These are phyloP conservation scores for Cyberlindnera nakhonratchasimensis DNA, from an alignment of 805 yeast genomes.

Conservation along the genomic window DNA sequence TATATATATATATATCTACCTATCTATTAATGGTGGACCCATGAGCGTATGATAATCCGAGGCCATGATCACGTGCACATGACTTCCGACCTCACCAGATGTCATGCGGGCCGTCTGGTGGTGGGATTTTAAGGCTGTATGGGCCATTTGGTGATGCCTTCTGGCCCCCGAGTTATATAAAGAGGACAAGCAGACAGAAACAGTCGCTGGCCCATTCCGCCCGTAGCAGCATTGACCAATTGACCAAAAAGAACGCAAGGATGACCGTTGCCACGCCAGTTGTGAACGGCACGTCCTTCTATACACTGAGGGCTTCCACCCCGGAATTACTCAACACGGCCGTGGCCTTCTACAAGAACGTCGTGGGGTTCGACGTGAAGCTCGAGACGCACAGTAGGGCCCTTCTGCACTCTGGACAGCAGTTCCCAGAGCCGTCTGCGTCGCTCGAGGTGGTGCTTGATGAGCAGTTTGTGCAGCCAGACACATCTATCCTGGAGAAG, in stretches of 20 bases:
- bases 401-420: constrained; percentile 32
- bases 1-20: too few relatives aligned
- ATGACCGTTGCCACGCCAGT: constrained; percentile 32
- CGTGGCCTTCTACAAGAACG: constrained; percentile 51
- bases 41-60: neutral
- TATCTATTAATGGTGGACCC: too few relatives aligned
- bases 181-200: too few relatives aligned
- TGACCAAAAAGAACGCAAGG: neutral
- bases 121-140: too few relatives aligned
- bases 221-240: neutral
- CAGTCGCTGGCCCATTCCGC: too few relatives aligned
- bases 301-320: constrained; percentile 51
- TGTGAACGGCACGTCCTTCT: constrained; percentile 55
- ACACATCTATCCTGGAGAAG: constrained; percentile 28
- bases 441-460: constrained; percentile 29
- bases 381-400: constrained; percentile 14
- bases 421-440: constrained; percentile 29
- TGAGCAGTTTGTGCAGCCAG: constrained; percentile 20
- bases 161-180: neutral
- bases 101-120: constrained; percentile 5
- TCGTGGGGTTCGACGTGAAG: constrained; percentile 37
- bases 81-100: neutral
- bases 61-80: neutral
- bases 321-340: constrained; percentile 42
- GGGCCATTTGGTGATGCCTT: constrained; percentile 1